Percentiles rank a stretch among this genome's conserved stretches.
Evolutionary conservation across 164 flowering plant genomes (phyloP).

Genomic region (Aristolochia fimbriata): DNA sequence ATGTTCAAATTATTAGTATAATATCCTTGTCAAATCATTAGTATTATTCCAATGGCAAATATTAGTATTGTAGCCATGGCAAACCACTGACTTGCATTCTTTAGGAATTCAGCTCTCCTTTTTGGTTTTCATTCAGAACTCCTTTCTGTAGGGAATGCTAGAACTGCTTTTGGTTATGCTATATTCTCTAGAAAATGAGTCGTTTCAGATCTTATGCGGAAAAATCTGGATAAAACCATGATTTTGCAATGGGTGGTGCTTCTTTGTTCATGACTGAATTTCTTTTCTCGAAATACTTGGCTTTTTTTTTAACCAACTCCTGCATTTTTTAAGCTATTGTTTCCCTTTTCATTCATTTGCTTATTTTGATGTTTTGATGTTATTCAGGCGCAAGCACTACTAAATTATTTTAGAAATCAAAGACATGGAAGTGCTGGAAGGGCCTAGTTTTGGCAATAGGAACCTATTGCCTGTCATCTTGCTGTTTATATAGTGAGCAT

Average conservation of each 20-base stretch:
- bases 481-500: not conserved
- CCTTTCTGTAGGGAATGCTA: too few relatives aligned
- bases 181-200: not conserved
- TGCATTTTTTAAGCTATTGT: not conserved
- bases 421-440: constrained; percentile 66
- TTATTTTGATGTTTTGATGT: not conserved
- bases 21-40: too few relatives aligned
- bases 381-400: constrained; percentile 77
- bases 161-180: not conserved
- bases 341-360: not conserved
- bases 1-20: too few relatives aligned
- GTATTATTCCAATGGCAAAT: too few relatives aligned
- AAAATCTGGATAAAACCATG: too few relatives aligned
- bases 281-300: not conserved
- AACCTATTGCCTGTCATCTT: not conserved
- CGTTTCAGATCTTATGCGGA: too few relatives aligned
- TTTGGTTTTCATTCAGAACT: too few relatives aligned
- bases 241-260: too few relatives aligned
- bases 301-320: not conserved
- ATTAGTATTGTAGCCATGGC: too few relatives aligned
- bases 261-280: not conserved
- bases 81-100: too few relatives aligned
- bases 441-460: constrained; percentile 20
- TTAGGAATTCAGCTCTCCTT: too few relatives aligned
- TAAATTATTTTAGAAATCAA: constrained; percentile 68